Percentiles rank a stretch among this genome's conserved stretches.
Conservation (phyloP, 2,329 filamentous ascomycete genomes). For the Sporothrix pseudoabietina region DNA sequence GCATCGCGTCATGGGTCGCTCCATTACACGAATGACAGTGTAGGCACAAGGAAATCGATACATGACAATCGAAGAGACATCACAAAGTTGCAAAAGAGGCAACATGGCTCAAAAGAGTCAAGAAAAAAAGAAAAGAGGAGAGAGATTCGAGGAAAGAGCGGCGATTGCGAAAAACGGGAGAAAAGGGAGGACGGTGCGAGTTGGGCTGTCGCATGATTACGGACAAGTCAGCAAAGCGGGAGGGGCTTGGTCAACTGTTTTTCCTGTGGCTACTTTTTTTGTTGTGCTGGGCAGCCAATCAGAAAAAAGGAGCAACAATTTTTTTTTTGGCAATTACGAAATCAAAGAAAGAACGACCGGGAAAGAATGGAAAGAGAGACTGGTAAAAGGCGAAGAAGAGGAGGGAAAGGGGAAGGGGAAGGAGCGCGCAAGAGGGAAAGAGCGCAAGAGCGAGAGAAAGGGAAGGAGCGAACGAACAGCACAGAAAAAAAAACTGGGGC, state of each 20-base stretch:
- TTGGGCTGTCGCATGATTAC: constrained; percentile 34
- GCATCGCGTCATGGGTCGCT: not conserved
- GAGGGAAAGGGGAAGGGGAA: not conserved
- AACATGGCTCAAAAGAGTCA: not conserved
- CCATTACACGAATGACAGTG: not conserved
- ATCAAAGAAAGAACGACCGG: not conserved
- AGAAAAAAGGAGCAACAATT: constrained; percentile 43
- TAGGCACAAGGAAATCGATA: not conserved
- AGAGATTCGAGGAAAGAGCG: constrained; percentile 29
- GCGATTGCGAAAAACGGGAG: constrained; percentile 34
- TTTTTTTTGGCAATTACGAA: constrained; percentile 14
- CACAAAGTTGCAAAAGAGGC: not conserved
- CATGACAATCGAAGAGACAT: not conserved
- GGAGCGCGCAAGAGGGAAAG: constrained; percentile 29
- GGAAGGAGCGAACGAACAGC: not conserved
- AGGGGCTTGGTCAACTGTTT: constrained; percentile 9
- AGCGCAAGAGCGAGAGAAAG: not conserved
- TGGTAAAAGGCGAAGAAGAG: not conserved
- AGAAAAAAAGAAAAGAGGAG: constrained; percentile 29
- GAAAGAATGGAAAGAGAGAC: not conserved
- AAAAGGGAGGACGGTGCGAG: constrained; percentile 30
- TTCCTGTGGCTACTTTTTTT: constrained; percentile 21
- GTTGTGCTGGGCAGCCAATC: constrained; percentile 43
- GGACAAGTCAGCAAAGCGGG: constrained; percentile 2
- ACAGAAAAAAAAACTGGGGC: not conserved